Base-by-base conservation (phyloP, 495 filamentous ascomycete species). In the Hyphodiscus hymeniophilus region DNA sequence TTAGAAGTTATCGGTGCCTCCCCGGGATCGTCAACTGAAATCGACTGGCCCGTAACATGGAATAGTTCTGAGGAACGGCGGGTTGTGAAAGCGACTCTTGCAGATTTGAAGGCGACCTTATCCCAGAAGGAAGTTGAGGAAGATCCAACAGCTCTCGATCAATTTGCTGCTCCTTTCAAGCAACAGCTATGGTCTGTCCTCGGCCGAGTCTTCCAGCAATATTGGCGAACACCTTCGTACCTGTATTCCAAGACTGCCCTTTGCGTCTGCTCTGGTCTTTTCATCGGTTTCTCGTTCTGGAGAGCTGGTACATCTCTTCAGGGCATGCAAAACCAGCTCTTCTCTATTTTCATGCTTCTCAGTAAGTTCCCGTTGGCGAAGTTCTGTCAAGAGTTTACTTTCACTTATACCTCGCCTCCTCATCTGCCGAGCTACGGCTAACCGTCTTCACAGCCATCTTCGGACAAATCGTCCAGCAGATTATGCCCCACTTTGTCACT, bases 251-350 rank as follows among this genome's bases (percentile, higher is more conserved):
- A 84, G 65, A 52, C 66, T 8, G 62, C 67, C 16, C 74, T 87
- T 23, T 82, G 77, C 53, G 60, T 70, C 23, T 58, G 74, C 21
- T 46, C 39, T 91, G 75, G 76, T 1, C 67, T 94, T 3, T 92
- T 94, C 67, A 86, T 90, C 59, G 88, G 88, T 11, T 90, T 96
- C 65, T 86, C 86, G n/a, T 94, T 96, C 67, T 89, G 75, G 72
- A 72, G 78, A 18, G 75, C 85, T 3, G 67, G 75, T 16, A 84
- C 79, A 61, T 77, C 74, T 16, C 62, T 82, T 2, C 84, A 91
- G 62, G 89, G 87, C 28, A 74, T 94, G 21, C 85, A 90, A 59
- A 91, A 94, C 60, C 83, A 90, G 58, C 81, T 92, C 67, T 92
- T 92, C 60, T 72, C 77, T 55, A 80, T 95, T 56, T 94, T 95